Conservation (phyloP, 73 alveolate species). For the Stentor roeselii region DNA sequence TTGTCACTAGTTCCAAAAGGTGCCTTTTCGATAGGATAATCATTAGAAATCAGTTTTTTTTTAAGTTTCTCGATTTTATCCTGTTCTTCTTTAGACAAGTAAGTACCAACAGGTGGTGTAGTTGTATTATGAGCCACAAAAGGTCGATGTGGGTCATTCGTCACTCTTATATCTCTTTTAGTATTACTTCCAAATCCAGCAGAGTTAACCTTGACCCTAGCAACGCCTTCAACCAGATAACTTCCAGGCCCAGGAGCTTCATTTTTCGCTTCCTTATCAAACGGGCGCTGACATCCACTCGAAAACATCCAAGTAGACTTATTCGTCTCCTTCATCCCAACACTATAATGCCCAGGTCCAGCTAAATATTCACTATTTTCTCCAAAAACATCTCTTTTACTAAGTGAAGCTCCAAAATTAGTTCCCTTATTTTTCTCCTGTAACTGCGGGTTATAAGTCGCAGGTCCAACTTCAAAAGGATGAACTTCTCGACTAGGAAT, state of each 20-base stretch:
- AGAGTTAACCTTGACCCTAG: neutral
- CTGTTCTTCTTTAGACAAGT: slow-evolving; percentile 7
- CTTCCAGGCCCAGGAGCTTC: slow-evolving; percentile 25
- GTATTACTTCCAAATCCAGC: slow-evolving; percentile 11
- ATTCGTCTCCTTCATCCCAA: neutral
- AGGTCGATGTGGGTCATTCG: slow-evolving; percentile 26
- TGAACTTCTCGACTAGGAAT: neutral
- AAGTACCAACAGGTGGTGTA: slow-evolving; percentile 7
- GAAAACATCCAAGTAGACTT: neutral
- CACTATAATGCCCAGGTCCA: slow-evolving; percentile 3
- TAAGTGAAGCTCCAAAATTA: neutral
- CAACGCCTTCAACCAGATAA: neutral
- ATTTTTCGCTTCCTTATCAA: neutral
- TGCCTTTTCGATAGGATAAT: neutral
- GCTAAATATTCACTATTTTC: neutral
- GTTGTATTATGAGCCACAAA: neutral
- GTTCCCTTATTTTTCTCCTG: neutral
- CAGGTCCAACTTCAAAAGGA: neutral
- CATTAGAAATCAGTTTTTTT: neutral
- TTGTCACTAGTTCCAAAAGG: neutral
- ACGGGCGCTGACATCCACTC: neutral
- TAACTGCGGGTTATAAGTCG: neutral
- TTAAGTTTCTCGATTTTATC: slow-evolving; percentile 17
- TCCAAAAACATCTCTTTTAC: neutral
- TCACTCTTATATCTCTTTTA: neutral